phyloP scores from a whole-genome alignment of 164 flowering plant species.

The grape (Vitis vinifera) region ASM3070453v1 NC_081811.1:21200501-21201000 shows the following conservation, averaged over 20 bases:
- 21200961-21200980: too few relatives aligned
- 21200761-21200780: background rate
- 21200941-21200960: constrained; percentile 52
- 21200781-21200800: too few relatives aligned
- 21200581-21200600: background rate
- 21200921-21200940: constrained; percentile 86
- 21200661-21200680: constrained; percentile 95
- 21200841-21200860: constrained; percentile 94
- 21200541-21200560: constrained; percentile 46
- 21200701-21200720: constrained; percentile 93
- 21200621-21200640: background rate
- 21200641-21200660: constrained; percentile 99
- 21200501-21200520: constrained; percentile 93
- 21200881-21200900: constrained; percentile 74
- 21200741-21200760: constrained; percentile 1
- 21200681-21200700: constrained; percentile 91
- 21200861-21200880: constrained; percentile 99
- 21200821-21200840: constrained; percentile 48
- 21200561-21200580: background rate
- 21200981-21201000: too few relatives aligned
- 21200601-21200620: background rate
- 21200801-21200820: background rate
- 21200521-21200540: constrained; percentile 59
- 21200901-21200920: constrained; percentile 75
- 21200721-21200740: constrained; percentile 82